Conservation (phyloP, 2,329 filamentous ascomycete species). For the Neophaeococcomyces aloes region DNA sequence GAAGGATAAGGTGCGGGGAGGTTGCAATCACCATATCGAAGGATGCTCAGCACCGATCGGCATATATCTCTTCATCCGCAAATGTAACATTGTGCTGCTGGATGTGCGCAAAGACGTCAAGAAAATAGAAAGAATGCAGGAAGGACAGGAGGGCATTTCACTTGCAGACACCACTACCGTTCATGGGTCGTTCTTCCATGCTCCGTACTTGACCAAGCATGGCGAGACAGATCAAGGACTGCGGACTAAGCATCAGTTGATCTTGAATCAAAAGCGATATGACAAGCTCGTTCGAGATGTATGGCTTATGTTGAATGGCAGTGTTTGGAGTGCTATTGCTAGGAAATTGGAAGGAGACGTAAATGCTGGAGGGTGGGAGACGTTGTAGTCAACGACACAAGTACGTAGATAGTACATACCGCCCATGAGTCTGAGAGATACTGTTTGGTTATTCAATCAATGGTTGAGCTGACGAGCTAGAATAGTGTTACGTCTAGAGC, state of each 20-base stretch:
- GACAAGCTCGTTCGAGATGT: conserved; percentile 75
- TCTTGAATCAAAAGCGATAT: conserved; percentile 87
- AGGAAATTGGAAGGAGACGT: conserved; percentile 88
- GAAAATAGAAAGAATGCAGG: conserved; percentile 8
- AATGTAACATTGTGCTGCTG: conserved; percentile 83
- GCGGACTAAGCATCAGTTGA: conserved; percentile 75
- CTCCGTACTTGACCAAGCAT: conserved; percentile 91
- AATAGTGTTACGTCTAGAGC: too few relatives aligned
- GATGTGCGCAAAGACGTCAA: conserved; percentile 38
- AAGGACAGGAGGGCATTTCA: conserved; percentile 5
- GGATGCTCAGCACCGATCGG: conserved; percentile 48
- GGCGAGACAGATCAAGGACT: conserved; percentile 92
- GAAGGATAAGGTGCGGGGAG: conserved; percentile 57
- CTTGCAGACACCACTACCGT: conserved; percentile 1
- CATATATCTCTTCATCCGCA: conserved; percentile 93
- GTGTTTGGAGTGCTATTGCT: conserved; percentile 78
- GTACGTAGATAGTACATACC: not conserved
- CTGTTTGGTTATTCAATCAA: not conserved
- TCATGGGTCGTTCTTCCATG: conserved; percentile 69
- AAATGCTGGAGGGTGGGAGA: conserved; percentile 97
- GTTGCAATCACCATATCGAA: conserved; percentile 80
- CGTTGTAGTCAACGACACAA: too few relatives aligned
- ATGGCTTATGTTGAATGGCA: conserved; percentile 63
- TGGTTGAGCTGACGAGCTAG: too few relatives aligned
- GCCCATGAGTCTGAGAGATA: not conserved